Evolutionary conservation across 1,284 basidiomycete genomes (phyloP).

Genomic region (Rhodofomes roseus): DNA sequence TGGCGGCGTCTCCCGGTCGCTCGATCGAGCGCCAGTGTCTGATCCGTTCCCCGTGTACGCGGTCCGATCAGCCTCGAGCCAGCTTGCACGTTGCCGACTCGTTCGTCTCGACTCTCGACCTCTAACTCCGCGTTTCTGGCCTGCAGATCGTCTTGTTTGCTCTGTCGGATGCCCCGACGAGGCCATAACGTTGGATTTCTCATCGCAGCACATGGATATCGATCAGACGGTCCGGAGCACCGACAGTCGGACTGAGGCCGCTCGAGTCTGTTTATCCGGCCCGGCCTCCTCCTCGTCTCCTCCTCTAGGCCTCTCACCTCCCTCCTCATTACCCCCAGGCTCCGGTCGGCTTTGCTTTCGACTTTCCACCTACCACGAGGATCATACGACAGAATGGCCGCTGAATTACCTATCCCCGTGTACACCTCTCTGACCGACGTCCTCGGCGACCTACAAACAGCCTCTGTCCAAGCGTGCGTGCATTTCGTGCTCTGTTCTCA

Average conservation of each 20-base stretch:
- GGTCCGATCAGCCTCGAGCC: background rate
- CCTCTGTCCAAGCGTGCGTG: constrained; percentile 54
- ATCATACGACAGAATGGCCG: constrained; percentile 39
- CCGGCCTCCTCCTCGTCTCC: background rate
- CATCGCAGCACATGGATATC: background rate
- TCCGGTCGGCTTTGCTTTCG: background rate
- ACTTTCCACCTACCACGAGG: background rate
- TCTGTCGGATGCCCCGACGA: background rate
- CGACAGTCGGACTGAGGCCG: background rate
- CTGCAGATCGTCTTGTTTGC: background rate
- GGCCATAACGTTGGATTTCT: background rate
- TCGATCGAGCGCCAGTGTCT: background rate
- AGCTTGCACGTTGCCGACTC: background rate
- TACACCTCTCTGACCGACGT: constrained; percentile 60
- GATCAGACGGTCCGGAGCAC: background rate
- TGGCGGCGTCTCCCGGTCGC: too few relatives aligned
- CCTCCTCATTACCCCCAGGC: background rate
- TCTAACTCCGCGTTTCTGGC: background rate
- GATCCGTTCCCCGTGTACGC: background rate
- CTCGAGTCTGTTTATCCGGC: background rate
- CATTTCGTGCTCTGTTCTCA: background rate
- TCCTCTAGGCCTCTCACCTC: background rate
- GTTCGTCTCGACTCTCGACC: background rate
- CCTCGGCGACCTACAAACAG: constrained; percentile 52
- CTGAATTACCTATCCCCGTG: constrained; percentile 59